phyloP scores from a whole-genome alignment of 371 early-diverging fungal species.

The Mortierella sp. region DNA sequence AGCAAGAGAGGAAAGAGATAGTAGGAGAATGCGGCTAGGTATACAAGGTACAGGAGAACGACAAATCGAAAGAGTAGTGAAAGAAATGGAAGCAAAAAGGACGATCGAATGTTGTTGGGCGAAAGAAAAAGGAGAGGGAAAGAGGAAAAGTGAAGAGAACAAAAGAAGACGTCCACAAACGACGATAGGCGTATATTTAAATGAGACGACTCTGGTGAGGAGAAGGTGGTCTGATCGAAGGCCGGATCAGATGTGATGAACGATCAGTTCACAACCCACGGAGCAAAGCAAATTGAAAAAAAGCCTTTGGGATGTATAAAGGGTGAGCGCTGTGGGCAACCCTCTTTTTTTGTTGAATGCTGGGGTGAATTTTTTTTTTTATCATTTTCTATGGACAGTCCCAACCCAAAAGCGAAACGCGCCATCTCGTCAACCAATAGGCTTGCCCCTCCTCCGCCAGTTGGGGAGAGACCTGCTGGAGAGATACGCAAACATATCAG shows the following conservation, averaged over 20 bases:
- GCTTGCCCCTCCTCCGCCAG: too few relatives aligned
- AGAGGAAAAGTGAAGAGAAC: neutral
- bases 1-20: neutral
- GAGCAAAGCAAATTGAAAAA: neutral
- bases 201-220: neutral
- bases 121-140: neutral
- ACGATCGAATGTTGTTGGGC: conserved; percentile 1
- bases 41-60: neutral
- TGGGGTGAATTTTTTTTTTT: conserved; percentile 4
- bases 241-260: neutral
- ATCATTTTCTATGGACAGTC: neutral
- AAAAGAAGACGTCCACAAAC: neutral
- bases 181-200: neutral
- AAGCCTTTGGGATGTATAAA: neutral
- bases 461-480: too few relatives aligned
- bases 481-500: too few relatives aligned
- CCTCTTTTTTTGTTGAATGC: conserved; percentile 1
- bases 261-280: too few relatives aligned
- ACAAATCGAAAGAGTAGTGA: neutral
- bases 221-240: conserved; percentile 5
- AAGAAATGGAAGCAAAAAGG: neutral
- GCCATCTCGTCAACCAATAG: conserved; percentile 1
- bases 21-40: neutral
- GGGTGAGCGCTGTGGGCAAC: too few relatives aligned
- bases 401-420: neutral